Conservation (phyloP, 768 basidiomycete species). For the Suillus alpinus region DNA sequence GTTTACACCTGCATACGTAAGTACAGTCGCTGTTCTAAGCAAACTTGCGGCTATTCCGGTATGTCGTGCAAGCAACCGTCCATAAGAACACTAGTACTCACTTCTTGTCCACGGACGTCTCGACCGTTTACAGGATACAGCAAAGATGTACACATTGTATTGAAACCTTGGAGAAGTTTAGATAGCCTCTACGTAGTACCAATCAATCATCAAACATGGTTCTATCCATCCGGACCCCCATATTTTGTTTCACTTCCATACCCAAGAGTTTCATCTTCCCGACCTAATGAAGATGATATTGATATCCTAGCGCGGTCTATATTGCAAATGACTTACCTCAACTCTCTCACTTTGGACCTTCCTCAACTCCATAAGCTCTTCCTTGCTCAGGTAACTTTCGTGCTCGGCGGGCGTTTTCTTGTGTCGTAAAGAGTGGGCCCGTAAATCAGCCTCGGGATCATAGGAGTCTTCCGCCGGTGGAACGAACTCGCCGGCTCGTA, state of each 20-base stretch:
- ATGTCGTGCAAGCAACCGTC: not conserved
- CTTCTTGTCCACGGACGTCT: not conserved
- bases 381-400: slow-evolving; percentile 74
- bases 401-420: slow-evolving; percentile 65
- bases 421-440: slow-evolving; percentile 65
- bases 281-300: slow-evolving; percentile 39
- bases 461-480: slow-evolving; percentile 72
- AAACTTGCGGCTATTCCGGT: not conserved
- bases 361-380: slow-evolving; percentile 78
- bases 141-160: not conserved
- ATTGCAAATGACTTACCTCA: slow-evolving; percentile 48
- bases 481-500: slow-evolving; percentile 80
- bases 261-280: slow-evolving; percentile 85
- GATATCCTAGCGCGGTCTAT: not conserved
- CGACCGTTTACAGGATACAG: not conserved
- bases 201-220: slow-evolving; percentile 49
- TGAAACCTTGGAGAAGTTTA: too few species aligned
- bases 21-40: not conserved
- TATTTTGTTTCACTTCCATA: slow-evolving; percentile 80
- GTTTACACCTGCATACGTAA: not conserved
- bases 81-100: too few species aligned
- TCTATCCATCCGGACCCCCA: slow-evolving; percentile 88
- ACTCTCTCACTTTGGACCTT: slow-evolving; percentile 82
- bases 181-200: not conserved
- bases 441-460: slow-evolving; percentile 83